A percentile compares a stretch with the other conserved stretches of the same genome.
Evolutionary conservation across 208 protist genomes (phyloP).

Genomic region (Acanthamoeba sp.): DNA sequence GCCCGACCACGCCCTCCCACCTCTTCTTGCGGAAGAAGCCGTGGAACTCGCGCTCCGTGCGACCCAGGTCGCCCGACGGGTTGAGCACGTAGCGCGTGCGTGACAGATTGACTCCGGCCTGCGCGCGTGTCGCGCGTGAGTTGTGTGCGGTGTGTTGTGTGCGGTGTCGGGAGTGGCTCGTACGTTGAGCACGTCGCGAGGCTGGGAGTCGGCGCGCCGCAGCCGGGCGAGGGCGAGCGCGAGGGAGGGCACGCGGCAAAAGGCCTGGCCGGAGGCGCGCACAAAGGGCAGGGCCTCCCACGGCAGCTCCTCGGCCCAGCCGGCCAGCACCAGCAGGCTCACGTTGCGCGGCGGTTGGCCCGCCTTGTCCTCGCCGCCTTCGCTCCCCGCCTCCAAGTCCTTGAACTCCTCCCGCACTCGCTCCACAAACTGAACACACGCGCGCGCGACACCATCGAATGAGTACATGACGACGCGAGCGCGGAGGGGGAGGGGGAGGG

Average conservation of each 20-base stretch:
- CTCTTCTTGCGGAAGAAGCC: slow-evolving; percentile 70
- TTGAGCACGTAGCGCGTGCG: slow-evolving; percentile 83
- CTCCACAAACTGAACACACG: slow-evolving; percentile 28
- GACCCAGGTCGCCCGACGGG: slow-evolving; percentile 82
- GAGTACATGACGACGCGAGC: not conserved
- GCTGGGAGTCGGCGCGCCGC: not conserved
- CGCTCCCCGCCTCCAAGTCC: not conserved
- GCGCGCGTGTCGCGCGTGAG: not conserved
- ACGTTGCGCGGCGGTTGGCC: slow-evolving; percentile 21
- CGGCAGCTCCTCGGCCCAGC: slow-evolving; percentile 75
- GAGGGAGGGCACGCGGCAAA: slow-evolving; percentile 51
- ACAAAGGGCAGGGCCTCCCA: slow-evolving; percentile 79
- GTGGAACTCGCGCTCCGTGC: slow-evolving; percentile 81
- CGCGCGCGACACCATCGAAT: too few relatives aligned
- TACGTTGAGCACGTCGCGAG: not conserved
- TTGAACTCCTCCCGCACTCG: slow-evolving; percentile 23
- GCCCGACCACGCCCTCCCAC: slow-evolving; percentile 81
- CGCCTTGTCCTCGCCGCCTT: not conserved
- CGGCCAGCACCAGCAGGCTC: slow-evolving; percentile 8
- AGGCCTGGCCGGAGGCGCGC: not conserved
- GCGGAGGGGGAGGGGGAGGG: not conserved
- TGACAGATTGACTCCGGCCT: not conserved
- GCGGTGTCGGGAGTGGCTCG: not conserved
- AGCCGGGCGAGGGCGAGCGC: slow-evolving; percentile 67
- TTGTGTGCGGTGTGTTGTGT: not conserved